A percentile compares a stretch with the other conserved stretches of the same genome.
Conservation (phyloP, 2,329 filamentous ascomycete species). For the Aaosphaeria pasadenensis region DNA sequence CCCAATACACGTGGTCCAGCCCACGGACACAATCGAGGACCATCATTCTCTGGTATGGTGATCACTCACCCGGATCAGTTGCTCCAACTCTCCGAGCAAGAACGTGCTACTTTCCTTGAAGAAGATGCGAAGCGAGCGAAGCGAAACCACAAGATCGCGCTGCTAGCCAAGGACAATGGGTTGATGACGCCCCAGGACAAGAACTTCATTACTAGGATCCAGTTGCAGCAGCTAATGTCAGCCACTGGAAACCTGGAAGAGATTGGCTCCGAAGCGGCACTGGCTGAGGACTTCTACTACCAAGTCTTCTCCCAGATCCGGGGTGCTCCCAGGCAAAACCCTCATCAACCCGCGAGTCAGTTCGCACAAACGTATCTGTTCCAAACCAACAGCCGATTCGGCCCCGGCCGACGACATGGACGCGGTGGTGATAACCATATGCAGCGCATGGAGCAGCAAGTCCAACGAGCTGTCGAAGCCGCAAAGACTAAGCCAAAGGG, state of each 20-base stretch:
- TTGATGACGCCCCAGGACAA: slow-evolving; percentile 99
- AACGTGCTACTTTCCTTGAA: slow-evolving; percentile 77
- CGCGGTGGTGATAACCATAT: slow-evolving; percentile 93
- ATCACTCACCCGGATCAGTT: slow-evolving; percentile 71
- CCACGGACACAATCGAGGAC: slow-evolving; percentile 40
- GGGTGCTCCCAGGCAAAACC: slow-evolving; percentile 83
- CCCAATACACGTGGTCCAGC: slow-evolving; percentile 12
- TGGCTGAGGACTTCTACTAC: slow-evolving; percentile 96
- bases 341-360: slow-evolving; percentile 88
- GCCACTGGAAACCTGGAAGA: slow-evolving; percentile 86
- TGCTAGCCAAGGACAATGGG: slow-evolving; percentile 90
- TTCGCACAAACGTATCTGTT: slow-evolving; percentile 98
- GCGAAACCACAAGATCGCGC: slow-evolving; percentile 95
- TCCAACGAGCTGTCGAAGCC: slow-evolving; percentile 93
- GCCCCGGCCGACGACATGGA: slow-evolving; percentile 67
- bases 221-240: slow-evolving; percentile 91
- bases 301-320: slow-evolving; percentile 96
- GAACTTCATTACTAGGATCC: slow-evolving; percentile 98
- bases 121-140: slow-evolving; percentile 95
- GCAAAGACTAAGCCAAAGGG: slow-evolving; percentile 98
- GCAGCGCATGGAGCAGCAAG: slow-evolving; percentile 98
- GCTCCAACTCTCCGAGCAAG: slow-evolving; percentile 75
- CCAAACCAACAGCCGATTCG: slow-evolving; percentile 83
- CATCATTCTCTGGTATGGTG: slow-evolving; percentile 51
- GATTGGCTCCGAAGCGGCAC: slow-evolving; percentile 71